Evolutionary conservation across 2,329 filamentous ascomycete species (phyloP), one percentile per base, ranked within the genome.

Genomic region (Penicillium sp.): DNA sequence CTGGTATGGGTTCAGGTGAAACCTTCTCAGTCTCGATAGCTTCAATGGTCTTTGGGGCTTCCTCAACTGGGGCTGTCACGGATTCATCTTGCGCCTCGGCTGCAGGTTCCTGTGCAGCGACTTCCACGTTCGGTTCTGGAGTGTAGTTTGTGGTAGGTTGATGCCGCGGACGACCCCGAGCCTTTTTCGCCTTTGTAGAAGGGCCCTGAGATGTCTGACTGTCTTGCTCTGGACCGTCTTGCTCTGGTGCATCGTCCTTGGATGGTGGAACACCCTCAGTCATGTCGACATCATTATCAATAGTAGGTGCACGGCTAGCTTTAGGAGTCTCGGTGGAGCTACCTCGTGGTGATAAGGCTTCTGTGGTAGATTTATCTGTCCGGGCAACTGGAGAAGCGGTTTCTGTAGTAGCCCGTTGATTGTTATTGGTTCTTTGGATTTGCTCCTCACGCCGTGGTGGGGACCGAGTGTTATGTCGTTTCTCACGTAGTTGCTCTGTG

Each of bases 391-490:
- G 39, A 9, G 53, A 52, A 27, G 25, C 36, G 19, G 51, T 38
- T n/a, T 39, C 47, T 31, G 39, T 25, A 6, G 38, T 11, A 19
- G 11, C 15, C n/a, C 7, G 36, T 19, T 52, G 46, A 2, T 11
- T 21, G 15, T 5, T 31, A 13, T 40, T 43, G 15, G 23, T 40
- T 36, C 7, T n/a, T 39, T 53, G 31, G 7, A 23, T 31, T 6
- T 27, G 21, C 19, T 55, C 33, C 4, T 40, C 50, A n/a, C 10
- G 2, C 44, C 38, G 46, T 40, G 34, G 46, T 25, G 59, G 54
- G 47, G 62, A 59, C 16, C 13, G 48, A 44, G 50, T 50, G 23
- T 43, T 60, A 21, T 36, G 49, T n/a, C 39, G 54, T 13, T 23
- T 55, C 33, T 55, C 38, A 10, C 2, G 33, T 23, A 44, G 23